Conservation (phyloP, 495 filamentous ascomycete genomes). For the Hyaloscypha hepaticicola region DNA sequence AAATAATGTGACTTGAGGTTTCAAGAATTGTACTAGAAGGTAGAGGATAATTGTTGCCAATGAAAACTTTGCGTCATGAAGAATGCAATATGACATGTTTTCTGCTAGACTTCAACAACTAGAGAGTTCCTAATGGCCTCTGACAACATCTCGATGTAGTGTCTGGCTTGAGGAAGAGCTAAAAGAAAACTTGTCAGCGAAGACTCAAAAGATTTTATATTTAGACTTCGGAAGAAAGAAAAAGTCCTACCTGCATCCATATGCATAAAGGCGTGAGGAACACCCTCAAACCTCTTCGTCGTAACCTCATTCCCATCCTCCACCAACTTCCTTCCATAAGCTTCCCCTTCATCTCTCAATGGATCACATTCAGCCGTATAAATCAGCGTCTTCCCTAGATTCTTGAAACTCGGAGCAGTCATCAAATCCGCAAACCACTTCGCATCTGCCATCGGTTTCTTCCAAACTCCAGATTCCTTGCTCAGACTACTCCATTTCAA, state of each 20-base stretch:
- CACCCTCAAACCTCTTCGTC: conserved; percentile 31
- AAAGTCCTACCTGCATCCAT: conserved; percentile 17
- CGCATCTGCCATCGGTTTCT: conserved; percentile 30
- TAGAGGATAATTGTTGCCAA: no score
- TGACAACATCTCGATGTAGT: conserved; percentile 9
- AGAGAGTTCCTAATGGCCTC: conserved; percentile 1
- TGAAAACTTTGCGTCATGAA: no score
- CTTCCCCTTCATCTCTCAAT: conserved; percentile 29
- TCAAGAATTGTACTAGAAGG: no score
- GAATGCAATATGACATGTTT: not conserved
- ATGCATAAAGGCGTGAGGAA: conserved; percentile 37
- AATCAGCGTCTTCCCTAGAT: conserved; percentile 30
- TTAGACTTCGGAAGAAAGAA: not conserved
- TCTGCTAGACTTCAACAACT: not conserved
- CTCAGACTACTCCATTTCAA: conserved; percentile 12
- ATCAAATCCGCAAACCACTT: conserved; percentile 32
- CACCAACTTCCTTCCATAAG: conserved; percentile 28
- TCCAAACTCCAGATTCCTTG: conserved; percentile 6
- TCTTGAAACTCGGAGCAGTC: conserved; percentile 25
- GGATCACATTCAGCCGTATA: conserved; percentile 34
- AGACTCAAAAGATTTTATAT: not conserved
- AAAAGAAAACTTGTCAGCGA: not conserved
- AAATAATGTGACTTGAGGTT: no score
- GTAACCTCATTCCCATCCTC: conserved; percentile 32
- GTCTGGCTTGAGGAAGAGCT: not conserved